These are phyloP conservation scores for Aspergillus proliferans DNA, from an alignment of 2,329 filamentous ascomycete genomes.

Conservation along the genomic window DNA sequence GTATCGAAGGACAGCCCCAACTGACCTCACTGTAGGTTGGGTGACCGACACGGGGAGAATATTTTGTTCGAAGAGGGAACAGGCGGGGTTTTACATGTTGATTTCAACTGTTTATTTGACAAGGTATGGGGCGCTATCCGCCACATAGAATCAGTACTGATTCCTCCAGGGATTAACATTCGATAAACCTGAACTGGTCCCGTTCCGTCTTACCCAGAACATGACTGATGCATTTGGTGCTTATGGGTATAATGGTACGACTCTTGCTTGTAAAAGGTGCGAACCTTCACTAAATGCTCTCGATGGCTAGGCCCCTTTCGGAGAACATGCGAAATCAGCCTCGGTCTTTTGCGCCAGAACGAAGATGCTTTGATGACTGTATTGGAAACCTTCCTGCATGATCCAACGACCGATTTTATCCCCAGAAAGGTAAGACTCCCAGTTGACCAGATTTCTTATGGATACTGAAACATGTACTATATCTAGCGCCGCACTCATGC, in stretches of 20 bases:
- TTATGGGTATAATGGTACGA: conserved; percentile 71
- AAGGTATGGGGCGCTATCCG: conserved; percentile 46
- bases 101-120: conserved; percentile 99
- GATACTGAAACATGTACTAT: not conserved
- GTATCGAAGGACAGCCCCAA: not conserved
- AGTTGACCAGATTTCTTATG: not conserved
- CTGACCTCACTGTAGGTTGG: conserved; percentile 49
- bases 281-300: conserved; percentile 1
- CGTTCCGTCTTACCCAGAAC: conserved; percentile 95
- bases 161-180: conserved; percentile 67
- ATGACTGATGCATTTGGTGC: conserved; percentile 97
- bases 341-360: conserved; percentile 77
- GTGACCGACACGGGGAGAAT: conserved; percentile 95
- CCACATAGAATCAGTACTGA: conserved; percentile 5
- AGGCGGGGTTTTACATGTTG: conserved; percentile 91
- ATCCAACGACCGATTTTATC: conserved; percentile 90
- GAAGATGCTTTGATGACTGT: conserved; percentile 97
- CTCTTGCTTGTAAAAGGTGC: not conserved
- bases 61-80: conserved; percentile 90
- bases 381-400: conserved; percentile 92
- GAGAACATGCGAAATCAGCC: conserved; percentile 80
- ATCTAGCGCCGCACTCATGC: conserved; percentile 45
- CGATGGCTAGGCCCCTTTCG: conserved; percentile 63
- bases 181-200: conserved; percentile 86
- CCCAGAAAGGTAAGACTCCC: conserved; percentile 54